Conservation (phyloP, 371 early-diverging fungal genomes). For the Mortierella sp. region DNA sequence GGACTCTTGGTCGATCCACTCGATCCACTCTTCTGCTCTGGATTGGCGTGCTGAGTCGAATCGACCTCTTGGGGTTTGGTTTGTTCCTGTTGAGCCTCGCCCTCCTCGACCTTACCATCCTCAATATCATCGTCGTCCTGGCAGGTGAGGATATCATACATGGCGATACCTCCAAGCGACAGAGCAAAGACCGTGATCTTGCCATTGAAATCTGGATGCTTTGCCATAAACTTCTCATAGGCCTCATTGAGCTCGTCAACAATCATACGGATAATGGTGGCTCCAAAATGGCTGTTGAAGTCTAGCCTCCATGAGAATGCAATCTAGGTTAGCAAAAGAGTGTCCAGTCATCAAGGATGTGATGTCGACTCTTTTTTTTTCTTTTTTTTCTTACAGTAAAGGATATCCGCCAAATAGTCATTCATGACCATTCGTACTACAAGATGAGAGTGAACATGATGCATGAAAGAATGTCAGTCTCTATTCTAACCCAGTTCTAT, state of each 20-base stretch:
- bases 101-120: slow-evolving; percentile 1
- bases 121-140: slow-evolving; percentile 54
- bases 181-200: slow-evolving; percentile 68
- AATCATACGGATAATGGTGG: slow-evolving; percentile 63
- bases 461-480: background rate
- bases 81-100: background rate
- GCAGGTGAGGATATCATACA: slow-evolving; percentile 67
- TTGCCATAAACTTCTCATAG: slow-evolving; percentile 57
- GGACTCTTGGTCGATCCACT: background rate
- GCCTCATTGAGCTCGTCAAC: slow-evolving; percentile 64
- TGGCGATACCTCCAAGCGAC: slow-evolving; percentile 74
- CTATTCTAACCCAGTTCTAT: background rate
- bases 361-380: too few relatives aligned
- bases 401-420: slow-evolving; percentile 58
- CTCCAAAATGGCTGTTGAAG: slow-evolving; percentile 62
- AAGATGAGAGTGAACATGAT: background rate
- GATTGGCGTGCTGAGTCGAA: background rate
- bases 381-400: slow-evolving; percentile 58
- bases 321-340: background rate
- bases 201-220: slow-evolving; percentile 67
- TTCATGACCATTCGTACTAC: slow-evolving; percentile 60
- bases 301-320: slow-evolving; percentile 31
- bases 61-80: background rate
- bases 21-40: background rate
- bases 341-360: too few relatives aligned